These are phyloP conservation scores for Rhodofomes roseus DNA, from an alignment of 1,284 basidiomycete genomes.

Conservation along the genomic window DNA sequence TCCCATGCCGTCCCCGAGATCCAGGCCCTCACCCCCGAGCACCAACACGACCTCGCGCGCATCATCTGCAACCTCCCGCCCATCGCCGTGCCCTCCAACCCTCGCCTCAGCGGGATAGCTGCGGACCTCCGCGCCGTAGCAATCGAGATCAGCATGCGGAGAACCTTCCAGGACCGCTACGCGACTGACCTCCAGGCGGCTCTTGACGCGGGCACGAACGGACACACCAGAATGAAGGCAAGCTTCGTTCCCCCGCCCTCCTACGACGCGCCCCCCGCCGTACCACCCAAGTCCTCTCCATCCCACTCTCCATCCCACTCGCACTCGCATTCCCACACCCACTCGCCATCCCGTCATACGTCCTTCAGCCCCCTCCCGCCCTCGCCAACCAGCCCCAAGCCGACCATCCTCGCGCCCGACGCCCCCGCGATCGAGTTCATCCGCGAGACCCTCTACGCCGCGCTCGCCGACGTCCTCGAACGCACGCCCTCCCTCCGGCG, in stretches of 20 bases:
- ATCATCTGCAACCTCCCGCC: constrained; percentile 66
- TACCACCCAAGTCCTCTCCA: constrained; percentile 26
- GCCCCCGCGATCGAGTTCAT: constrained; percentile 70
- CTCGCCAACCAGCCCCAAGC: constrained; percentile 27
- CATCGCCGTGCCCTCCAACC: constrained; percentile 35
- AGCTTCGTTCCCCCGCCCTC: constrained; percentile 70
- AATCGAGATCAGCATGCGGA: constrained; percentile 75
- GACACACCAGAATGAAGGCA: constrained; percentile 40
- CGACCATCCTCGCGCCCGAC: constrained; percentile 46
- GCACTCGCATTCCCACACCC: constrained; percentile 16
- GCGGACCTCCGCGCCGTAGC: constrained; percentile 74
- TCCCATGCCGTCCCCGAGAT: constrained; percentile 59
- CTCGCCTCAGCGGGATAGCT: constrained; percentile 54
- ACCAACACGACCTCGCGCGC: constrained; percentile 77
- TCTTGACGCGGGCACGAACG: constrained; percentile 52
- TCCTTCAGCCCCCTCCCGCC: constrained; percentile 10
- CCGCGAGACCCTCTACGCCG: constrained; percentile 79
- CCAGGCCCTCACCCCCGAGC: constrained; percentile 55
- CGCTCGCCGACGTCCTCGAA: constrained; percentile 65
- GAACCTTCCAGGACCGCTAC: constrained; percentile 79
- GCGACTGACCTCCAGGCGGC: constrained; percentile 71
- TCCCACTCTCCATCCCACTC: no score
- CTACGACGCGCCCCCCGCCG: constrained; percentile 43
- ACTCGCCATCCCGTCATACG: constrained; percentile 24
- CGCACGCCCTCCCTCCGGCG: constrained; percentile 46